Evolutionary conservation across 1,139 yeast genomes (phyloP).

Genomic region (Debaryomycetaceae sp.): DNA sequence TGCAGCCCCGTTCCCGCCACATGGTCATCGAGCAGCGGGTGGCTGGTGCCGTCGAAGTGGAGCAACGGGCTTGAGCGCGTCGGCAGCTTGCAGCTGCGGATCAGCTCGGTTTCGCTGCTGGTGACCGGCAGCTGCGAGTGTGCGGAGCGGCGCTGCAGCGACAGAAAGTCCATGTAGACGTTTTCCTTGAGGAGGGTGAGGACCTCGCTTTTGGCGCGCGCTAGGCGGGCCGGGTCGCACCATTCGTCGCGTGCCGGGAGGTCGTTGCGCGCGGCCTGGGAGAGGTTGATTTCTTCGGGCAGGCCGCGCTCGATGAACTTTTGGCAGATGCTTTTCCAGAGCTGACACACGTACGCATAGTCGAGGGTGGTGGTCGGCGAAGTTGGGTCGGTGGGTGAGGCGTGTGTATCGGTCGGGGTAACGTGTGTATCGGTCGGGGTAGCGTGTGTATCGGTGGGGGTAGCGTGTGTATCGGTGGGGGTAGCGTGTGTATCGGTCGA

Average conservation of each 20-base stretch:
- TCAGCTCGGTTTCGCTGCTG: no score
- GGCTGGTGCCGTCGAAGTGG: no score
- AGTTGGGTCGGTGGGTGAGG: no score
- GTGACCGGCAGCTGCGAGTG: background rate
- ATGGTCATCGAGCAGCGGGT: no score
- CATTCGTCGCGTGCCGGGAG: conserved; percentile 7
- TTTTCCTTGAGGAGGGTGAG: conserved; percentile 35
- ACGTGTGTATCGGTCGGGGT: no score
- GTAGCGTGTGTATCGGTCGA: no score
- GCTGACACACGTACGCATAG: conserved; percentile 4
- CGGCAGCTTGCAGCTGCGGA: no score
- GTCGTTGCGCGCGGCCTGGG: conserved; percentile 20
- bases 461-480: no score
- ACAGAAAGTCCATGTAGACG: conserved; percentile 15
- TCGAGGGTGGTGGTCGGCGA: background rate
- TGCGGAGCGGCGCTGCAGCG: background rate
- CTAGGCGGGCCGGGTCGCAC: conserved; percentile 19
- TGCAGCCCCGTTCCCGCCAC: no score
- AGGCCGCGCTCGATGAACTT: conserved; percentile 22
- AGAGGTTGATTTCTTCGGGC: conserved; percentile 35
- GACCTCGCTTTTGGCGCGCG: conserved; percentile 33
- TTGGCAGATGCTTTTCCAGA: conserved; percentile 21
- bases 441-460: no score
- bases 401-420: no score
- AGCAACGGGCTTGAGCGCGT: no score